Base-by-base conservation (phyloP, 2,329 filamentous ascomycete genomes). In the Claviceps sorghi region DNA sequence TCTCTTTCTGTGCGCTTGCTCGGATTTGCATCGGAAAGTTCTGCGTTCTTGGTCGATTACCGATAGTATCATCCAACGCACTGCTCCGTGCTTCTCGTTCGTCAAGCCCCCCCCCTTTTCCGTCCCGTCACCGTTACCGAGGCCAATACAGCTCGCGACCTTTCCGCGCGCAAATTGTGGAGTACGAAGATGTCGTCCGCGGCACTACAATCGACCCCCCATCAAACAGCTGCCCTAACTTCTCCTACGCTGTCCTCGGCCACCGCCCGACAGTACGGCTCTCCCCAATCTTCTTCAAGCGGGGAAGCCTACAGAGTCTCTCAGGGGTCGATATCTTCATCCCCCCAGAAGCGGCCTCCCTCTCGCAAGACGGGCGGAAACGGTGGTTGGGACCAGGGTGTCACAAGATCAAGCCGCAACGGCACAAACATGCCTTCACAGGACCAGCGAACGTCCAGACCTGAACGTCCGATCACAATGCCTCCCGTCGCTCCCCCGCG, bases 401-500 rank as follows among this genome's bases (percentile, higher is more conserved):
- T 70, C 17, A 67, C 69, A 54, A 74, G 77, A 68, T 69, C 71
- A 53, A 73, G 75, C 53, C 70, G 74, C 13, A 50, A 38, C 60
- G 67, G 70, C 51, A 69, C 72, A 51, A 60, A 73, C 57, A 65
- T 70, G 49, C 70, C 69, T 43, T 66, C 71, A 17, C 60, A 68
- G 54, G 69, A 77, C 47, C 69, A 74, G 45, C 65, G 71, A 41
- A 65, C 70, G 30, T 60, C 72, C 21, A 61, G 71, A 53, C 70
- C 73, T 56, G 75, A 77, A 61, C 73, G 75, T 61, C 72, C 73
- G 69, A 78, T 70, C 68, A 78, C 73, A 67, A 80, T 77, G 71
- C 80, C 85, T 51, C 84, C 86, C 26, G 76, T 87, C 59, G 53
- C 53, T 29, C 89, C 86, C 48, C 86, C 87, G 38, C 80, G 89